A percentile compares a stretch with the other conserved stretches of the same genome.
Evolutionary conservation across 192 early-diverging fungal genomes (phyloP).

Genomic region (Coemansia sp.): DNA sequence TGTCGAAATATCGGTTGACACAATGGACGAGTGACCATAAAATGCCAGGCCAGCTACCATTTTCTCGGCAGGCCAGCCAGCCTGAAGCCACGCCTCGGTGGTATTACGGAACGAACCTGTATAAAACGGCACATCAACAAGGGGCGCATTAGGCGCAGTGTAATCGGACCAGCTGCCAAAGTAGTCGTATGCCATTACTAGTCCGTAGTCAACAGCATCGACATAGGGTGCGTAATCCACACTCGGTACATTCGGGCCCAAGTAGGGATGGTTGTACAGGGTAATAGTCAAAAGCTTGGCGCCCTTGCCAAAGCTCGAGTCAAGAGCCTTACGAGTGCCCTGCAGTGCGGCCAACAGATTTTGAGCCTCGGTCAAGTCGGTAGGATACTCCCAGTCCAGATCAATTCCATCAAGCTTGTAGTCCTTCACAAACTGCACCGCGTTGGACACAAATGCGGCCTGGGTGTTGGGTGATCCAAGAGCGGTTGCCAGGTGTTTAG

Average conservation of each 20-base stretch:
- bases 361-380: conserved; percentile 53
- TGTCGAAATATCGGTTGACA: conserved; percentile 30
- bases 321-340: conserved; percentile 57
- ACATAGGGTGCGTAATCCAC: conserved; percentile 60
- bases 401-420: conserved; percentile 73
- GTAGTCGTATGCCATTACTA: conserved; percentile 72
- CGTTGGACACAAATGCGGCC: conserved; percentile 56
- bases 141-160: conserved; percentile 46
- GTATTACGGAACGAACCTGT: conserved; percentile 54
- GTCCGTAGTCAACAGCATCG: conserved; percentile 62
- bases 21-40: conserved; percentile 60
- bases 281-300: conserved; percentile 67
- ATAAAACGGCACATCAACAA: conserved; percentile 47
- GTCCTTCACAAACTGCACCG: conserved; percentile 52
- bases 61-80: conserved; percentile 62
- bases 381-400: conserved; percentile 76
- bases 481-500: conserved; percentile 57
- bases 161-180: conserved; percentile 66
- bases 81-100: conserved; percentile 57
- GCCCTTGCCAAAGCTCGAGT: conserved; percentile 49
- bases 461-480: conserved; percentile 56
- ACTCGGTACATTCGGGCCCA: conserved; percentile 55
- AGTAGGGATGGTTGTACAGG: conserved; percentile 61
- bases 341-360: conserved; percentile 62
- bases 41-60: conserved; percentile 64